Evolutionary conservation across 805 yeast genomes (phyloP).

Genomic region (Kuraishia molischiana): DNA sequence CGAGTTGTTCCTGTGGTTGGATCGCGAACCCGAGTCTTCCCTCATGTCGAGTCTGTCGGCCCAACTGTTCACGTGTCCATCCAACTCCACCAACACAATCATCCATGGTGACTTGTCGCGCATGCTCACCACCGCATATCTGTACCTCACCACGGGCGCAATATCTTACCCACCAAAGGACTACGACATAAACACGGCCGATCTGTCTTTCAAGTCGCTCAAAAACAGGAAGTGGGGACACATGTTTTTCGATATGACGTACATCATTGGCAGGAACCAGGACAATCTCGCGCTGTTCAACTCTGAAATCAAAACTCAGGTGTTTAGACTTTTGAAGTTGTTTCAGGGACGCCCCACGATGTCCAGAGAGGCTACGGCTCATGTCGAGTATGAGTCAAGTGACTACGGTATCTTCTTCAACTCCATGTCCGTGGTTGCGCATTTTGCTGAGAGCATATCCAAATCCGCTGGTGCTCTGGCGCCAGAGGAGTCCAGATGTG

Average conservation of each 20-base stretch:
- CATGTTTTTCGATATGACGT: conserved; percentile 69
- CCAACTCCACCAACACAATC: conserved; percentile 56
- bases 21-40: conserved; percentile 83
- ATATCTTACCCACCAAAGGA: conserved; percentile 31
- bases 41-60: conserved; percentile 65
- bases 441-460: conserved; percentile 46
- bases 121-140: conserved; percentile 52
- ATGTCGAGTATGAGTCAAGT: conserved; percentile 84
- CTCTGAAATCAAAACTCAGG: conserved; percentile 41
- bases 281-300: conserved; percentile 36
- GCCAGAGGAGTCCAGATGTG: not conserved
- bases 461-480: conserved; percentile 26
- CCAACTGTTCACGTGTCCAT: conserved; percentile 86
- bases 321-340: conserved; percentile 53
- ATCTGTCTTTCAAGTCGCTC: conserved; percentile 32
- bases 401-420: conserved; percentile 71
- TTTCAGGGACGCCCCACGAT: conserved; percentile 76
- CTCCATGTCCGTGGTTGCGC: conserved; percentile 56
- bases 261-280: conserved; percentile 61
- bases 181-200: conserved; percentile 24
- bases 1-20: conserved; percentile 60
- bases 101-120: conserved; percentile 55
- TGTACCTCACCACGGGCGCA: conserved; percentile 47
- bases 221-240: conserved; percentile 73
- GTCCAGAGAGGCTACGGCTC: conserved; percentile 65